Conservation (phyloP, 2,329 filamentous ascomycete species). For the Fusarium robinianum region DNA sequence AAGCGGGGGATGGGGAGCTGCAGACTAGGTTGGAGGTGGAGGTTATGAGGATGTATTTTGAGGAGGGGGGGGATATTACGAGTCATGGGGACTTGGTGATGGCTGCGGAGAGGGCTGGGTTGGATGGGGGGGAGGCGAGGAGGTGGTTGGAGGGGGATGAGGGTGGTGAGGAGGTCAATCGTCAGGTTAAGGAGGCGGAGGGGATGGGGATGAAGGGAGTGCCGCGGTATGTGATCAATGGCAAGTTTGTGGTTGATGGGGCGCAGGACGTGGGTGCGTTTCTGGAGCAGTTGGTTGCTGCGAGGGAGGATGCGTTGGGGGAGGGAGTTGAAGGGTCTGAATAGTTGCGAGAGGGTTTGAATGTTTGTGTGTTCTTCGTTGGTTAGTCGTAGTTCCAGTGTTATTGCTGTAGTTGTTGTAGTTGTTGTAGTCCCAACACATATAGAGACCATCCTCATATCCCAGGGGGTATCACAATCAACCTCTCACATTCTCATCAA, state of each 20-base stretch:
- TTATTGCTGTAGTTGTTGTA: too few relatives aligned
- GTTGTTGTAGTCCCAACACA: not conserved
- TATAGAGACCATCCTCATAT: constrained; percentile 9
- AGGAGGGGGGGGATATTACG: constrained; percentile 67
- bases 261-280: constrained; percentile 73
- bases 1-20: constrained; percentile 41
- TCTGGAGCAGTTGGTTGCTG: constrained; percentile 65
- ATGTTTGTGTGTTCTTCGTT: not conserved
- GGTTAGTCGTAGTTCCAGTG: too few relatives aligned
- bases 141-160: constrained; percentile 57
- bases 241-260: constrained; percentile 67
- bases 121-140: constrained; percentile 57
- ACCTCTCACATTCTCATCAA: constrained; percentile 55
- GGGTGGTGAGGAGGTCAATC: constrained; percentile 62
- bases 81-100: constrained; percentile 55
- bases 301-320: constrained; percentile 38
- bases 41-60: constrained; percentile 69
- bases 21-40: constrained; percentile 65
- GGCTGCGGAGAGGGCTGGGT: constrained; percentile 58
- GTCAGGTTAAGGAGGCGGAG: constrained; percentile 57
- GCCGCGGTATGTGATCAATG: constrained; percentile 76
- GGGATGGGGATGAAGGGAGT: constrained; percentile 65
- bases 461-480: constrained; percentile 25
- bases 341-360: not conserved
- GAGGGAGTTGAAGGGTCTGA: not conserved